phyloP scores from a whole-genome alignment of 805 yeast species.

The Saccharomycopsis olivae region DNA sequence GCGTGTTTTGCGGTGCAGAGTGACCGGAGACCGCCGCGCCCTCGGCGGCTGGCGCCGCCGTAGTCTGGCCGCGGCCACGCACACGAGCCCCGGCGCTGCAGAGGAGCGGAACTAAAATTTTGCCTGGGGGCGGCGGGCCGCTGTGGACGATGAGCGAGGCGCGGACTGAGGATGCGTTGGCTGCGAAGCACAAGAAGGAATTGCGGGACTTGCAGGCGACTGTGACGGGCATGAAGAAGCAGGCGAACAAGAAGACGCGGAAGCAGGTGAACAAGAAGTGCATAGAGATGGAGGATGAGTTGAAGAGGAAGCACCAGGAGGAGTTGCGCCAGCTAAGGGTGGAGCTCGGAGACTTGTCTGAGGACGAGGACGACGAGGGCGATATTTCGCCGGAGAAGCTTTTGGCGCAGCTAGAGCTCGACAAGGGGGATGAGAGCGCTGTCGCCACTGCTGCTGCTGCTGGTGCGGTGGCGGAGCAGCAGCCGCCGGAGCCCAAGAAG shows the following conservation, averaged over 20 bases:
- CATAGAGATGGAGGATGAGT: conserved; percentile 43
- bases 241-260: conserved; percentile 69
- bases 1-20: too few species aligned
- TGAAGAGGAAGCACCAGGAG: conserved; percentile 41
- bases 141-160: too few species aligned
- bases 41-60: too few species aligned
- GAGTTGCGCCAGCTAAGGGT: conserved; percentile 33
- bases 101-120: too few species aligned
- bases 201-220: conserved; percentile 52
- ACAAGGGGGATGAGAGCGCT: conserved; percentile 18
- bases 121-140: too few species aligned
- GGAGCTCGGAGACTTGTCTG: conserved; percentile 9
- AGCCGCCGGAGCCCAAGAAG: conserved; percentile 24
- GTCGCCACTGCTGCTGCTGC: neutral
- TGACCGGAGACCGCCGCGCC: too few species aligned
- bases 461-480: neutral
- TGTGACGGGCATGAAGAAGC: conserved; percentile 69
- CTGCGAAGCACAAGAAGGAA: conserved; percentile 61
- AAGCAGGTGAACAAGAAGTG: conserved; percentile 56
- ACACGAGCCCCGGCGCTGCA: too few species aligned
- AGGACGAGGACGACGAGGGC: conserved; percentile 25
- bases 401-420: conserved; percentile 46
- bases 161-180: conserved; percentile 30
- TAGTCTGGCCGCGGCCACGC: too few species aligned
- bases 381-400: conserved; percentile 59